Base-by-base conservation (phyloP, 2,329 filamentous ascomycete genomes). In the Gnomoniopsis sp. region DNA sequence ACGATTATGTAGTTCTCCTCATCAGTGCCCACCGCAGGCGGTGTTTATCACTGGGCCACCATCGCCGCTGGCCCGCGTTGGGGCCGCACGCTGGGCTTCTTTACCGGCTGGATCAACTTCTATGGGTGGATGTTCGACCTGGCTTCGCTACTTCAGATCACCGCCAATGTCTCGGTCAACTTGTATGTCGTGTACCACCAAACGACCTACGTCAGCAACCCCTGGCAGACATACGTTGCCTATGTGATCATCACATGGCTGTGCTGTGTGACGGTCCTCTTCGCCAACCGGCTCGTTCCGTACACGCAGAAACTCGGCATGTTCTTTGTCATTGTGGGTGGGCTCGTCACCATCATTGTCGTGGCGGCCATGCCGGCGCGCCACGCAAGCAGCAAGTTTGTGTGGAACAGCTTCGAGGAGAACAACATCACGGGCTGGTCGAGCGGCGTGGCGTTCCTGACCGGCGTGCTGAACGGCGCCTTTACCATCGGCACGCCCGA, bases 401-500 rank as follows among this genome's bases (percentile, higher is more conserved):
- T 87, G 10, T 87, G 83, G 83, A 70, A 64, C 38, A 75, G 72
- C 2, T 78, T 79, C 63, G 59, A 70, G 6, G 73, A 77, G 63
- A 76, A 79, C 60, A 81, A 81, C 61, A 65, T 70, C 64, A 83
- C 72, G 66, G 84, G 83, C 53, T 82, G 71, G 82, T 74, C 64
- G 64, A 75, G 83, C 48, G 84, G 84, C 17, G 81, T 88, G n/a
- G 84, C 85, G 2, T 88, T 89, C 62, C 72, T 88, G 26, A 74
- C 82, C 0, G 86, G 86, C 19, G 86, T 88, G 69, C 75, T 89
- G 23, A 88, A 88, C 64, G 86, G 85, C 6, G 84, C 85, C 12
- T 88, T 86, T 67, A 84, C 84, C 21, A 82, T 89, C 26, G 86
- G 86, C 19, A 87, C 84, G 0, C 83, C 85, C 2, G 86, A 88